Percentiles rank a stretch among this genome's conserved stretches.
Conservation (phyloP, 306 rosid species). For the Myrica gale region DNA sequence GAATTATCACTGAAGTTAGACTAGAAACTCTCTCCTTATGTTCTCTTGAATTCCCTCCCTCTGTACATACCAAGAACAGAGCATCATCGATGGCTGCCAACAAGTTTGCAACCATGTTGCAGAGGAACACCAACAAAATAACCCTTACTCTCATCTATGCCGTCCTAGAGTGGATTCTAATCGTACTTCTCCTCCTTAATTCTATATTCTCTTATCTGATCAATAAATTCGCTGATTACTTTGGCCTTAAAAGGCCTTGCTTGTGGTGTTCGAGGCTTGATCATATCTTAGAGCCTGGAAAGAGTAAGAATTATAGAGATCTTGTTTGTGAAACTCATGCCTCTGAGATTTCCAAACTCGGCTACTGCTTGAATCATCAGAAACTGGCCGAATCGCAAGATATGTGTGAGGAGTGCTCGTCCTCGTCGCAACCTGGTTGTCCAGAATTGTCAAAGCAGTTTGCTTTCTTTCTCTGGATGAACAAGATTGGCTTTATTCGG, state of each 20-base stretch:
- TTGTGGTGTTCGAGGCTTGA: constrained; percentile 86
- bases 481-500: constrained; percentile 50
- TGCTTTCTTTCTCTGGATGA: constrained; percentile 68
- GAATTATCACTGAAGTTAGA: background rate
- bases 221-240: constrained; percentile 71
- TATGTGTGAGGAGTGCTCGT: constrained; percentile 84
- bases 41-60: constrained; percentile 15
- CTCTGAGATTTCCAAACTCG: constrained; percentile 67
- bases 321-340: constrained; percentile 87
- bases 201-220: constrained; percentile 79
- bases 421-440: constrained; percentile 45
- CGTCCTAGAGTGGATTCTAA: constrained; percentile 82
- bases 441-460: constrained; percentile 49
- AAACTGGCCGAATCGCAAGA: constrained; percentile 57
- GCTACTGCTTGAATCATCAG: constrained; percentile 65
- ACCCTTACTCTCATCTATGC: constrained; percentile 79
- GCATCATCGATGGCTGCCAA: constrained; percentile 79
- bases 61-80: constrained; percentile 56
- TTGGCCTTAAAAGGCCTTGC: constrained; percentile 89
- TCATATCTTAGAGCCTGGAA: constrained; percentile 62
- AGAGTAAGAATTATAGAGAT: constrained; percentile 48
- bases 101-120: constrained; percentile 85
- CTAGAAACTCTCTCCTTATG: constrained; percentile 16
- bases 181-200: constrained; percentile 69
- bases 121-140: constrained; percentile 75